Conservation (phyloP, 257 asterid genomes). For the Sherardia arvensis region DNA sequence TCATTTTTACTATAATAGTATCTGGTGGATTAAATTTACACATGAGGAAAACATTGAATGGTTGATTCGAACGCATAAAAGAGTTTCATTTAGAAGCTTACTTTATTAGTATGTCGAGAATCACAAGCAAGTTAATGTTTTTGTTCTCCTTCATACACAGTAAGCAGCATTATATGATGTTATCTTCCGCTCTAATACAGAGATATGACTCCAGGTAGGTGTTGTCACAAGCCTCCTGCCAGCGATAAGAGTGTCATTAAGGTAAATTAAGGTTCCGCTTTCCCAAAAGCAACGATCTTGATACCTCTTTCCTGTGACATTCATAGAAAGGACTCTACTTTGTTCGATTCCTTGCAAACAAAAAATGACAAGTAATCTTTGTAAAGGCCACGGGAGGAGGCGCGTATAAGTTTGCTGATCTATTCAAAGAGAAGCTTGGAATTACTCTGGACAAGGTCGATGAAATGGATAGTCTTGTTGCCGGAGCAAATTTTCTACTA, state of each 20-base stretch:
- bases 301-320: not conserved
- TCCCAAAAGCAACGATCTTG: not conserved
- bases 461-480: slow-evolving; percentile 87
- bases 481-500: slow-evolving; percentile 88
- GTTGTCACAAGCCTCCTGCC: slow-evolving; percentile 27
- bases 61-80: not conserved
- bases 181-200: slow-evolving; percentile 20
- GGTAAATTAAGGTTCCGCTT: slow-evolving; percentile 33
- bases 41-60: not conserved
- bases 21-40: too few species aligned
- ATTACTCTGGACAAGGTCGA: slow-evolving; percentile 83
- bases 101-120: not conserved
- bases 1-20: too few species aligned
- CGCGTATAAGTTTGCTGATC: slow-evolving; percentile 81
- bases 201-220: slow-evolving; percentile 49
- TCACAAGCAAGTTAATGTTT: not conserved
- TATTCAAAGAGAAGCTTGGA: slow-evolving; percentile 83
- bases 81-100: not conserved
- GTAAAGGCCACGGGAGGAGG: slow-evolving; percentile 99
- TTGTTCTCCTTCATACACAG: not conserved
- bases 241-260: slow-evolving; percentile 40
- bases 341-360: not conserved
- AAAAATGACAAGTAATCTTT: slow-evolving; percentile 22
- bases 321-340: not conserved
- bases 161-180: slow-evolving; percentile 3